Percentiles rank a stretch among this genome's conserved stretches.
Conservation (phyloP, 495 filamentous ascomycete species). For the Penicillium paradoxum region DNA sequence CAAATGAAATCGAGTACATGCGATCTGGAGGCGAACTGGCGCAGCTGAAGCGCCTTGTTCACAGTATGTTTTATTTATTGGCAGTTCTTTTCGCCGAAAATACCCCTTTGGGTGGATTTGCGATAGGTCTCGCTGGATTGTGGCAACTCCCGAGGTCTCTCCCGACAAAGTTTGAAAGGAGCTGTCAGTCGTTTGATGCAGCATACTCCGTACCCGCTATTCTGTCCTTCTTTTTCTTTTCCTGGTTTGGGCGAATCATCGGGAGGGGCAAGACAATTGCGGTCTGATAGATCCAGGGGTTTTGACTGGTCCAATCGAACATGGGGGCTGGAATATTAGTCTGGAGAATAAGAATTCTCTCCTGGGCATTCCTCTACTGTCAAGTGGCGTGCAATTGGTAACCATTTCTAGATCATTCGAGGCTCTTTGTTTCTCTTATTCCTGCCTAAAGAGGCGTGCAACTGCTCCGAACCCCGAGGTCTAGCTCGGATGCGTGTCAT, state of each 20-base stretch:
- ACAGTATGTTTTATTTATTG: not conserved
- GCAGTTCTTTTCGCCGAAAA: not conserved
- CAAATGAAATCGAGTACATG: not conserved
- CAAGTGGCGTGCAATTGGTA: slow-evolving; percentile 18
- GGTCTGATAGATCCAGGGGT: slow-evolving; percentile 23
- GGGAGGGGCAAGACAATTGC: slow-evolving; percentile 3
- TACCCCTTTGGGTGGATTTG: not conserved
- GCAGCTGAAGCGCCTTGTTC: not conserved
- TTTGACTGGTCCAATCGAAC: slow-evolving; percentile 14
- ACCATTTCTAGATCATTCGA: slow-evolving; percentile 11
- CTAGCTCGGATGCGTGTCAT: slow-evolving; percentile 15
- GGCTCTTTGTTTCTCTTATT: no score
- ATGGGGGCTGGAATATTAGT: not conserved
- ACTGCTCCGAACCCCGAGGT: not conserved
- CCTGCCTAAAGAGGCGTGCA: not conserved
- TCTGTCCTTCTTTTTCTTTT: not conserved
- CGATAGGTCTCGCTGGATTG: not conserved
- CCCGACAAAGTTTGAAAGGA: not conserved
- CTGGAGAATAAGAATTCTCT: not conserved
- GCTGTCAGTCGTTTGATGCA: slow-evolving; percentile 3
- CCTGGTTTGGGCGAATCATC: slow-evolving; percentile 16
- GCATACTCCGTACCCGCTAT: not conserved
- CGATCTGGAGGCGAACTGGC: not conserved
- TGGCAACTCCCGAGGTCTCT: not conserved
- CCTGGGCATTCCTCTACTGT: not conserved